These are phyloP conservation scores for Zizania palustris DNA, from an alignment of 202 grass and related monocot species.

Conservation along the genomic window DNA sequence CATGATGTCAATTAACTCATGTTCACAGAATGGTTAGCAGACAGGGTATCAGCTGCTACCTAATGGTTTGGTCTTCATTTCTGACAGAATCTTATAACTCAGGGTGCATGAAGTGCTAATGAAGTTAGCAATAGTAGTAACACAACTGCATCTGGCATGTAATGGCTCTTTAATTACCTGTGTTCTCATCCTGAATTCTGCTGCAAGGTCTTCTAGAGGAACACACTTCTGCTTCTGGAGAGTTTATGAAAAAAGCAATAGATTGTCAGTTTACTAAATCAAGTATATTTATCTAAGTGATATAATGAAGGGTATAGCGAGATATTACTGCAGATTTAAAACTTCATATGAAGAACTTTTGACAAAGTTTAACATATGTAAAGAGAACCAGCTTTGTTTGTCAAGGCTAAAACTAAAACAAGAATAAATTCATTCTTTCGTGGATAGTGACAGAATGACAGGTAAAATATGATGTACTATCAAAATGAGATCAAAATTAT, in stretches of 20 bases:
- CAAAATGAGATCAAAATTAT: not conserved
- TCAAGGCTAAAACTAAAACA: not conserved
- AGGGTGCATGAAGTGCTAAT: not conserved
- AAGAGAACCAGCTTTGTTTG: not conserved
- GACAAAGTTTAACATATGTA: not conserved
- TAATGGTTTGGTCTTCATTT: not conserved
- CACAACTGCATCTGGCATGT: not conserved
- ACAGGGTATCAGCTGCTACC: not conserved
- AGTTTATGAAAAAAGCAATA: constrained; percentile 22
- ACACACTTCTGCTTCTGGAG: constrained; percentile 95
- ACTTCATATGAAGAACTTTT: constrained; percentile 8
- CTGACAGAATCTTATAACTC: not conserved
- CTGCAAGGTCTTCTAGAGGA: constrained; percentile 89
- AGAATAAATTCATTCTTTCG: not conserved
- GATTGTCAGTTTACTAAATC: constrained; percentile 13
- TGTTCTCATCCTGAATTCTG: constrained; percentile 89
- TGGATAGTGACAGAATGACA: not conserved
- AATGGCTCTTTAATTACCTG: constrained; percentile 58
- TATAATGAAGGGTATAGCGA: constrained; percentile 10
- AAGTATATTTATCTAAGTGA: constrained; percentile 20
- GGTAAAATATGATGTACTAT: not conserved
- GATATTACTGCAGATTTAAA: not conserved
- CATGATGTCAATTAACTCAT: not conserved
- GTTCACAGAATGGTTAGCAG: constrained; percentile 5
- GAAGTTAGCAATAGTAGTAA: not conserved